Percentiles rank a stretch among this genome's conserved stretches.
Evolutionary conservation across 352 stramenopile species (phyloP).

Genomic region (Globisporangium yorkense): DNA sequence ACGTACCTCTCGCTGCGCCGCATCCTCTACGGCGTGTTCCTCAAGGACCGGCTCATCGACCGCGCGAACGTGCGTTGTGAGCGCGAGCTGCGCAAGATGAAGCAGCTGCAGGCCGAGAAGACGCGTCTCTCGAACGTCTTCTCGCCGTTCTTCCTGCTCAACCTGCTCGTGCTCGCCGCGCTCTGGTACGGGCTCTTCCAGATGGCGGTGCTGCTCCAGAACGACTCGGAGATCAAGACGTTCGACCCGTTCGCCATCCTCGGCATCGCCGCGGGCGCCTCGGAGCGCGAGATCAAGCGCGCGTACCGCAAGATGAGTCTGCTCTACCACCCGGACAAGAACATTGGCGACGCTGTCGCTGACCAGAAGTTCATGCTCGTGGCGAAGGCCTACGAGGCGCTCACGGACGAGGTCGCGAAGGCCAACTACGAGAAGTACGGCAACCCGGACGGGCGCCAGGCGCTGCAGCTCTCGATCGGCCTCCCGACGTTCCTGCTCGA

Average conservation of each 20-base stretch:
- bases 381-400: conserved; percentile 91
- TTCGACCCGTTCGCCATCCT: conserved; percentile 98
- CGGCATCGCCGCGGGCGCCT: conserved; percentile 87
- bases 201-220: conserved; percentile 88
- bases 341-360: conserved; percentile 94
- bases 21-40: conserved; percentile 87
- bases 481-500: conserved; percentile 97
- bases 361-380: conserved; percentile 99
- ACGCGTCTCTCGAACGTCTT: conserved; percentile 83
- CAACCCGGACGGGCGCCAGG: conserved; percentile 98
- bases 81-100: conserved; percentile 79
- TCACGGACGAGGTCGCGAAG: conserved; percentile 95
- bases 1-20: conserved; percentile 86
- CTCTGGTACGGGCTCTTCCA: conserved; percentile 88
- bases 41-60: conserved; percentile 87
- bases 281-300: conserved; percentile 94
- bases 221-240: conserved; percentile 96
- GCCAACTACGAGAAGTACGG: conserved; percentile 98
- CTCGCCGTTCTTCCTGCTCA: conserved; percentile 66
- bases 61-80: conserved; percentile 76
- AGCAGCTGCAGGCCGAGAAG: conserved; percentile 82
- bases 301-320: conserved; percentile 92
- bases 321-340: conserved; percentile 94
- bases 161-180: conserved; percentile 59
- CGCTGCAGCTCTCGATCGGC: conserved; percentile 93